Conservation (phyloP, 2,329 filamentous ascomycete genomes). For the Cercospora canescens region DNA sequence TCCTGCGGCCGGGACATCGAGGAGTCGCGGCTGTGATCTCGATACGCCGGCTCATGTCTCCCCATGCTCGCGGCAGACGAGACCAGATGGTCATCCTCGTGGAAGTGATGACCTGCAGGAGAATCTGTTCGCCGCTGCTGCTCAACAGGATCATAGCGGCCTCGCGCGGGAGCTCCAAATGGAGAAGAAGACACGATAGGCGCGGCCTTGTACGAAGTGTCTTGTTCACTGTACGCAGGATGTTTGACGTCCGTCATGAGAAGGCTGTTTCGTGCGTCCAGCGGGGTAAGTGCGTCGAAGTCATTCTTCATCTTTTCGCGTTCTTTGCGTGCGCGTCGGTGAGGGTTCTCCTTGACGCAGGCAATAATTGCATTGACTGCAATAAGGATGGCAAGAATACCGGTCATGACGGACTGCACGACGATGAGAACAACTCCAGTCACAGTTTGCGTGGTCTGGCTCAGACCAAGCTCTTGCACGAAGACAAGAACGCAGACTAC, state of each 20-base stretch:
- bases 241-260: slow-evolving; percentile 65
- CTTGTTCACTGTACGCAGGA: slow-evolving; percentile 34
- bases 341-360: slow-evolving; percentile 84
- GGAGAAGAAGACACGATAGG: slow-evolving; percentile 33
- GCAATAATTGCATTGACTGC: slow-evolving; percentile 82
- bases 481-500: slow-evolving; percentile 89
- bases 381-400: slow-evolving; percentile 80
- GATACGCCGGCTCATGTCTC: slow-evolving; percentile 14
- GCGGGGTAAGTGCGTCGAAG: slow-evolving; percentile 78
- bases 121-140: slow-evolving; percentile 25
- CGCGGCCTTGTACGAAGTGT: slow-evolving; percentile 32
- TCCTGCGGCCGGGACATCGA: slow-evolving; percentile 9
- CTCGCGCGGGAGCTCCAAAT: slow-evolving; percentile 31
- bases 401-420: slow-evolving; percentile 84
- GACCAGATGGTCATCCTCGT: slow-evolving; percentile 32
- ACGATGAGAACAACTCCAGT: slow-evolving; percentile 90
- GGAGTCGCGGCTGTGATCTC: slow-evolving; percentile 18
- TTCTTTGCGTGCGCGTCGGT: slow-evolving; percentile 84
- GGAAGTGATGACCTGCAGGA: slow-evolving; percentile 8
- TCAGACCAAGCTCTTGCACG: slow-evolving; percentile 86
- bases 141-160: slow-evolving; percentile 35
- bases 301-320: slow-evolving; percentile 78
- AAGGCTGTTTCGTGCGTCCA: slow-evolving; percentile 84
- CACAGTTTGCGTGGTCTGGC: slow-evolving; percentile 89
- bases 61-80: slow-evolving; percentile 36